Percentiles rank a stretch among this genome's conserved stretches.
Conservation (phyloP, 179 eudicot genomes). For the Spinacia oleracea region DNA sequence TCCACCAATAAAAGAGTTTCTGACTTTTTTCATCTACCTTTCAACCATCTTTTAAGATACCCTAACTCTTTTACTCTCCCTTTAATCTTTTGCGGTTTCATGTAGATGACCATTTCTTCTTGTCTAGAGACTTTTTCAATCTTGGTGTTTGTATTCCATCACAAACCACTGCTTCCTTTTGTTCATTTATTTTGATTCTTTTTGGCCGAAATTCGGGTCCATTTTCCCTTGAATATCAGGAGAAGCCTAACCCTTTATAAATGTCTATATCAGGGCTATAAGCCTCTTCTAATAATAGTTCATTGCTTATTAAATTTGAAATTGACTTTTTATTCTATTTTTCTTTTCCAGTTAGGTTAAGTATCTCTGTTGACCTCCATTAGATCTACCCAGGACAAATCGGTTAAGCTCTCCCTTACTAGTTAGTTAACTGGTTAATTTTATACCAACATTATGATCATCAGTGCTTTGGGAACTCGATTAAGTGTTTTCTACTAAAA, state of each 20-base stretch:
- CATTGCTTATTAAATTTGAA: background rate
- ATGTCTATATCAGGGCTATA: conserved; percentile 20
- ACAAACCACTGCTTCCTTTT: conserved; percentile 17
- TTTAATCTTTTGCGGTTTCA: conserved; percentile 29
- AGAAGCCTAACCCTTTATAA: conserved; percentile 1
- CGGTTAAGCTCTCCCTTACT: background rate
- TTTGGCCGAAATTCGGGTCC: conserved; percentile 15
- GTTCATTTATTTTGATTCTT: conserved; percentile 15
- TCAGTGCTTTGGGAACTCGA: background rate
- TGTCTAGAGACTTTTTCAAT: conserved; percentile 24
- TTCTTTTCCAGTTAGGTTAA: background rate
- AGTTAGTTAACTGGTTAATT: background rate
- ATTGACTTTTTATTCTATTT: too few relatives aligned
- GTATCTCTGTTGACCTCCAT: background rate
- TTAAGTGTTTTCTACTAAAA: background rate
- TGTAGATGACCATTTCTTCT: conserved; percentile 32
- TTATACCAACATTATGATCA: background rate
- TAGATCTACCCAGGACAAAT: background rate
- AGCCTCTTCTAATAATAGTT: conserved; percentile 3
- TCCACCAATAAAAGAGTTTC: conserved; percentile 28
- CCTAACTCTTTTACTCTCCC: conserved; percentile 19
- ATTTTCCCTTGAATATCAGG: background rate
- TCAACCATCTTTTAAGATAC: conserved; percentile 36
- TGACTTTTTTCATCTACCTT: conserved; percentile 34
- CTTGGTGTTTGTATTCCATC: conserved; percentile 20